These are phyloP conservation scores for Chlorella sp. DNA, from an alignment of 139 green algal genomes.

Conservation along the genomic window DNA sequence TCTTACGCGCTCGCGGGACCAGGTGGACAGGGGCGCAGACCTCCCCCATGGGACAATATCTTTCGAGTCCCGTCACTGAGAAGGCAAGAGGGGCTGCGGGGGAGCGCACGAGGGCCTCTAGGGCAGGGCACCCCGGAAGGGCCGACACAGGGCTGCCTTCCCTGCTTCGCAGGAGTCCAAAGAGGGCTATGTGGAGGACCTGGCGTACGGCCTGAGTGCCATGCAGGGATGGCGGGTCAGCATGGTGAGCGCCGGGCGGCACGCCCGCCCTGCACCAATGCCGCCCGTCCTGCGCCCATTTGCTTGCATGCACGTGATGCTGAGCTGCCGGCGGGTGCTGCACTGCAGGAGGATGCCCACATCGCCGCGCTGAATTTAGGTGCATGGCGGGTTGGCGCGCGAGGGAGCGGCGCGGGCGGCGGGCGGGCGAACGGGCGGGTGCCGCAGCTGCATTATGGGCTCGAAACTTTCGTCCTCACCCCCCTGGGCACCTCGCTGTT, in stretches of 20 bases:
- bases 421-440: too few relatives aligned
- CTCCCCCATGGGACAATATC: constrained; percentile 35
- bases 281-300: not conserved
- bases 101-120: not conserved
- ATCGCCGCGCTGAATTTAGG: constrained; percentile 35
- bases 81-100: constrained; percentile 18
- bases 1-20: too few relatives aligned
- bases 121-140: not conserved
- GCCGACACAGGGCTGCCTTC: not conserved
- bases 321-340: not conserved
- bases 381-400: not conserved
- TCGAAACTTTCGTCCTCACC: too few relatives aligned
- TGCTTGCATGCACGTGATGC: not conserved
- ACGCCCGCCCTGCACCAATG: not conserved
- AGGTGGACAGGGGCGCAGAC: not conserved
- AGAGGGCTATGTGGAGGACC: constrained; percentile 20
- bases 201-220: constrained; percentile 38
- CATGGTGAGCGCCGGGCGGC: constrained; percentile 29
- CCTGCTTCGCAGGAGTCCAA: constrained; percentile 30
- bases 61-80: constrained; percentile 25
- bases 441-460: too few relatives aligned
- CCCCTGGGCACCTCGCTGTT: not conserved
- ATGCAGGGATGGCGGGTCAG: constrained; percentile 55
- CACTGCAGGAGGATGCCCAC: constrained; percentile 48
- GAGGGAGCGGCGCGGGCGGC: not conserved